Percentiles rank a stretch among this genome's conserved stretches.
phyloP scores from a whole-genome alignment of 352 stramenopile species.

The Pythium phragmiticola region DNA sequence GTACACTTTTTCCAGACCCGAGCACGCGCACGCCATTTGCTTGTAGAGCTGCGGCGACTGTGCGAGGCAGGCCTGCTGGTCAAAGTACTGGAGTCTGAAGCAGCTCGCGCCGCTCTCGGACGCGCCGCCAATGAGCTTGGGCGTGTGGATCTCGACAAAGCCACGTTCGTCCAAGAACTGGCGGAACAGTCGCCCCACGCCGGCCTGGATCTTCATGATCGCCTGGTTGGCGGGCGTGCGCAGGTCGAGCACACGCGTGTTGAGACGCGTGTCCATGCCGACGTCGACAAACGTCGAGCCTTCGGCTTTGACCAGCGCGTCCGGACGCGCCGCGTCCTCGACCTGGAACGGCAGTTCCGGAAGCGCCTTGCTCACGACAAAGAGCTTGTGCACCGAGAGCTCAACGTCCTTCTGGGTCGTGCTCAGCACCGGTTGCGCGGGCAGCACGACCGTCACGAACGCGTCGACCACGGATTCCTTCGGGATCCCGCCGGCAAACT shows the following conservation, averaged over 20 bases:
- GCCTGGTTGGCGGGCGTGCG: slow-evolving; percentile 98
- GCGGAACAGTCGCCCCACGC: slow-evolving; percentile 96
- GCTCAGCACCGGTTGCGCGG: slow-evolving; percentile 89
- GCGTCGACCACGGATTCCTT: slow-evolving; percentile 97
- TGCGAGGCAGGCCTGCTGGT: slow-evolving; percentile 94
- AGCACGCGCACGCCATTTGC: slow-evolving; percentile 98
- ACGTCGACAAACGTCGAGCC: slow-evolving; percentile 87
- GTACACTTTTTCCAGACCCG: slow-evolving; percentile 98
- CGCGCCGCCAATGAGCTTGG: slow-evolving; percentile 97
- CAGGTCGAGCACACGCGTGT: slow-evolving; percentile 96
- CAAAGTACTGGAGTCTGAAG: slow-evolving; percentile 99
- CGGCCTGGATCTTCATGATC: slow-evolving; percentile 97
- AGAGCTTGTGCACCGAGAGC: slow-evolving; percentile 92
- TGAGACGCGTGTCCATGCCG: slow-evolving; percentile 92
- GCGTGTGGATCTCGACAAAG: slow-evolving; percentile 99
- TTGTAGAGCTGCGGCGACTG: slow-evolving; percentile 99
- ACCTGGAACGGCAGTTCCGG: slow-evolving; percentile 93
- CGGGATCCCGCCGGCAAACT: slow-evolving; percentile 93
- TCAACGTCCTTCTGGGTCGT: slow-evolving; percentile 96
- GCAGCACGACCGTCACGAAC: slow-evolving; percentile 88
- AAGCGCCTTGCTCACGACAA: slow-evolving; percentile 94
- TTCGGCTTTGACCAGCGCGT: slow-evolving; percentile 80
- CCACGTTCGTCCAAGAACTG: slow-evolving; percentile 94
- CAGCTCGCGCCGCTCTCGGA: slow-evolving; percentile 97
- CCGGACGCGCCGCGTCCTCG: slow-evolving; percentile 92